Evolutionary conservation across 2,329 filamentous ascomycete species (phyloP), one percentile per base, ranked within the genome.

Genomic region (Ilyonectria sp.): DNA sequence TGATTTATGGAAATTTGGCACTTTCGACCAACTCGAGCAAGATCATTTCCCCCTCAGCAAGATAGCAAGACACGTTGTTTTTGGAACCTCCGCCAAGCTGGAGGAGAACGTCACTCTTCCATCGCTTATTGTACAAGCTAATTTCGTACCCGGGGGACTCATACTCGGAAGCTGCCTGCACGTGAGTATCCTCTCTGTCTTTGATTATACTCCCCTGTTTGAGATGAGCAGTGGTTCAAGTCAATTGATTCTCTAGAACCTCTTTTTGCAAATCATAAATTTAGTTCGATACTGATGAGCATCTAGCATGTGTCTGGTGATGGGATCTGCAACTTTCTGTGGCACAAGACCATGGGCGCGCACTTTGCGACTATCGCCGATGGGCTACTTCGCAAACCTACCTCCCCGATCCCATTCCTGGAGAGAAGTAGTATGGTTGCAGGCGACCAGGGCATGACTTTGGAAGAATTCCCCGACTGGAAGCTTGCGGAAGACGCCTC

Each of bases 301-400:
- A 49, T 13, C 35, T 37, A 59, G 64, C 64, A 67, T 64, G 64
- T 67, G 17, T 60, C 60, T 26, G 64, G 64, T 17, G 64, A 67
- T 54, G 64, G 64, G 3, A 11, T 23, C 2, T 67, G 64, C 29
- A 67, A 67, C 37, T 54, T 64, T 33, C 57, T 67, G 21, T 59
- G 63, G 26, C 44, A 67, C 7, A 35, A 49, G 17, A 67, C 60
- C 17, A n/a, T 67, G 15, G 60, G 64, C 5, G n/a, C 43, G 26
- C 64, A 67, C 37, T 23, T 67, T 13, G 35, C 64, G 31, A 46
- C 64, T 5, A 31, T 64, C 6, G 43, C 52, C n/a, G 29, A 53
- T 53, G 64, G 47, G 10, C 47, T 21, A 15, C 46, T 13, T 26
- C n/a, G 19, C 56, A 49, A 37, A 49, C 29, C 29, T n/a, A 33